Conservation (phyloP, 208 protist species). For the Leishmania major region DNA sequence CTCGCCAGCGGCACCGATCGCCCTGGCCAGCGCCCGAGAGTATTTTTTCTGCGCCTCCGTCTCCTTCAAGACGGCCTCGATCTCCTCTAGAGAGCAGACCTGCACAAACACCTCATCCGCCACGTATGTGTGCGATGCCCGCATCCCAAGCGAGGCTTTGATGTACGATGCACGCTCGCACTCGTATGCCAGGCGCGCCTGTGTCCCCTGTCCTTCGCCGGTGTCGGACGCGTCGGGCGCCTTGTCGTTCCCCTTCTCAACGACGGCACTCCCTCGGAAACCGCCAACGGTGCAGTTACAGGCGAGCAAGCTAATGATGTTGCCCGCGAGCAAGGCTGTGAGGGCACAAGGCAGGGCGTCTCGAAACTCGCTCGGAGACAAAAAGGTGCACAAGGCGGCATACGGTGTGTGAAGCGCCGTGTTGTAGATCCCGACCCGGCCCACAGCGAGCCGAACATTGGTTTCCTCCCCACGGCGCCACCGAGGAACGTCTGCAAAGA, state of each 20-base stretch:
- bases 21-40: conserved; percentile 20
- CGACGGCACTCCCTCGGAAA: not conserved
- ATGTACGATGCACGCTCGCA: conserved; percentile 56
- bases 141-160: conserved; percentile 57
- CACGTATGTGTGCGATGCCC: conserved; percentile 56
- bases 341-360: conserved; percentile 52
- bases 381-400: conserved; percentile 39
- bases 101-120: conserved; percentile 45
- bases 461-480: conserved; percentile 14
- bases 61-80: conserved; percentile 37
- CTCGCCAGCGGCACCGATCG: conserved; percentile 11
- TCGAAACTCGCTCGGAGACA: conserved; percentile 66
- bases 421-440: conserved; percentile 51
- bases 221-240: not conserved
- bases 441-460: conserved; percentile 36
- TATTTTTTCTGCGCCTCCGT: conserved; percentile 38
- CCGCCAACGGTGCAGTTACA: not conserved
- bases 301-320: conserved; percentile 22
- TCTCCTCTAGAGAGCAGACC: conserved; percentile 60
- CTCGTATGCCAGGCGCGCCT: not conserved
- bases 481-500: conserved; percentile 15
- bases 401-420: conserved; percentile 58
- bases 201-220: not conserved
- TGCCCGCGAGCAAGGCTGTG: conserved; percentile 36
- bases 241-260: not conserved